Evolutionary conservation across 345 rosid species (phyloP).

Genomic region (Noccaea caerulescens): DNA sequence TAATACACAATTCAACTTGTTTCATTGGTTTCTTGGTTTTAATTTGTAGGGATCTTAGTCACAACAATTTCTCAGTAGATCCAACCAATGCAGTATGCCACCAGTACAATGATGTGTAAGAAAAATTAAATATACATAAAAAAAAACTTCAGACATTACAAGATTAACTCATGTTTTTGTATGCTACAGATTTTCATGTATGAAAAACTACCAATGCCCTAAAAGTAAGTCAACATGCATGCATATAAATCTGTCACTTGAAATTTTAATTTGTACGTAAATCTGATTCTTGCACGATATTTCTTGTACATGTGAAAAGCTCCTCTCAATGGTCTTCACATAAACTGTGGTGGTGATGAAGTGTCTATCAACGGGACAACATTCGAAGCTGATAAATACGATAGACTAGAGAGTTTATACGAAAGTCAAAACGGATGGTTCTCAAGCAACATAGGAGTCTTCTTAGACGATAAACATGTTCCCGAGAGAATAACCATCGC

Average conservation of each 20-base stretch:
- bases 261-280: neutral
- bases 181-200: constrained; percentile 19
- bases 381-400: constrained; percentile 57
- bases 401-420: constrained; percentile 41
- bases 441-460: constrained; percentile 63
- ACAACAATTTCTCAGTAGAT: constrained; percentile 53
- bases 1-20: neutral
- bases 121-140: neutral
- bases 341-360: constrained; percentile 66
- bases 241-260: neutral
- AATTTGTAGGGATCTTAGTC: constrained; percentile 64
- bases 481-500: constrained; percentile 39
- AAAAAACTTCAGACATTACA: too few relatives aligned
- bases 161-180: neutral
- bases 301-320: constrained; percentile 22
- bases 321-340: constrained; percentile 49
- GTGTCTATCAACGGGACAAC: constrained; percentile 36
- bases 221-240: constrained; percentile 34
- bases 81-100: constrained; percentile 47
- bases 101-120: constrained; percentile 52
- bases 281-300: neutral
- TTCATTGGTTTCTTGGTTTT: neutral
- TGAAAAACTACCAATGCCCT: constrained; percentile 27
- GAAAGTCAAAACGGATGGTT: constrained; percentile 50
- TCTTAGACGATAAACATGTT: constrained; percentile 50